phyloP scores from a whole-genome alignment of 257 asterid genomes.

The Verbena officinalis region DNA sequence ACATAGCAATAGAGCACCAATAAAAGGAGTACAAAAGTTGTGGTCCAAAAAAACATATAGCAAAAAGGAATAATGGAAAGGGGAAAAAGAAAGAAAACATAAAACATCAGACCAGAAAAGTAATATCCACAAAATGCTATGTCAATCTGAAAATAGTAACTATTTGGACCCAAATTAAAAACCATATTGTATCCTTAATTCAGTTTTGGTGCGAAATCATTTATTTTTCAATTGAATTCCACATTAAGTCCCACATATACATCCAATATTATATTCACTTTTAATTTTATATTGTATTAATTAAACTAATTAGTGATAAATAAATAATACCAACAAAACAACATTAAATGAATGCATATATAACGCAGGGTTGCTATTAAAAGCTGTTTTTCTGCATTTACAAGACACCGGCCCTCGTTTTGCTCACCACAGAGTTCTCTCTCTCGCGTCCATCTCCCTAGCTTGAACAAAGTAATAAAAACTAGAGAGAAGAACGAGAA shows the following conservation, averaged over 20 bases:
- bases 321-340: neutral
- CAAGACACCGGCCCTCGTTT: slow-evolving; percentile 34
- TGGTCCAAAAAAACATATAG: slow-evolving; percentile 14
- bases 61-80: neutral
- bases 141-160: slow-evolving; percentile 6
- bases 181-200: no score
- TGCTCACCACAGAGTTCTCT: neutral
- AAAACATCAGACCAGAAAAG: neutral
- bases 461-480: neutral
- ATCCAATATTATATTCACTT: no score
- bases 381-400: neutral
- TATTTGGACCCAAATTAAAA: neutral
- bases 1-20: neutral
- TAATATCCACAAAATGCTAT: neutral
- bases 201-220: no score
- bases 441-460: neutral
- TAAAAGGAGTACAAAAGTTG: neutral
- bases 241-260: no score
- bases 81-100: no score
- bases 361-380: neutral
- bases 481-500: neutral
- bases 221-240: no score
- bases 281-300: no score
- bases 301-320: no score
- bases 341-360: neutral